Evolutionary conservation across 2,329 filamentous ascomycete species (phyloP).

Genomic region (Emmonsia crescens): DNA sequence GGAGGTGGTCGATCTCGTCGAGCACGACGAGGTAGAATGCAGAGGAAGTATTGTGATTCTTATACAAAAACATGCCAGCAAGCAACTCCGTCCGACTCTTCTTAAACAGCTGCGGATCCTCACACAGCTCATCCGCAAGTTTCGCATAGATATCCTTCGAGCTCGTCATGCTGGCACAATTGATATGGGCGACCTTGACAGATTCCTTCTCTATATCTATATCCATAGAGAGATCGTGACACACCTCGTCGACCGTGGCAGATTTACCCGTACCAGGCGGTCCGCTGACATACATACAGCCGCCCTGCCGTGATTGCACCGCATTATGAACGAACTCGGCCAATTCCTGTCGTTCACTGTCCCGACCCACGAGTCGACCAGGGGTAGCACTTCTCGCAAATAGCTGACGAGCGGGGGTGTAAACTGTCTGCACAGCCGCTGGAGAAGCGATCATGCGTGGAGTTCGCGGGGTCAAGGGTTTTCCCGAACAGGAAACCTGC

Average conservation of each 20-base stretch:
- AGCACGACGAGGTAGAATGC: constrained; percentile 69
- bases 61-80: constrained; percentile 59
- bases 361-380: constrained; percentile 65
- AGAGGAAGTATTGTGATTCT: constrained; percentile 40
- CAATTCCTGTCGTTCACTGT: constrained; percentile 56
- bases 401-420: constrained; percentile 74
- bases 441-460: constrained; percentile 65
- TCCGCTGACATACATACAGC: constrained; percentile 89
- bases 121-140: constrained; percentile 59
- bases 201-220: constrained; percentile 28
- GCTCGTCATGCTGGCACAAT: constrained; percentile 93
- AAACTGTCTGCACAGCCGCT: constrained; percentile 60
- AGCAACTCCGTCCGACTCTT: constrained; percentile 58
- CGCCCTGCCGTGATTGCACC: constrained; percentile 50
- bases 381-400: constrained; percentile 73
- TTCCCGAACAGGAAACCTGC: constrained; percentile 53
- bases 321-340: constrained; percentile 57
- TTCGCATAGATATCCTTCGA: constrained; percentile 76
- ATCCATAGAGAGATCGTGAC: constrained; percentile 42
- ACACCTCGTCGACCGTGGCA: constrained; percentile 76
- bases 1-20: constrained; percentile 89
- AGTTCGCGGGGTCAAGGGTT: constrained; percentile 65
- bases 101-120: constrained; percentile 51
- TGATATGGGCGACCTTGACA: constrained; percentile 68
- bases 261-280: constrained; percentile 96